A percentile compares a stretch with the other conserved stretches of the same genome.
These are phyloP conservation scores for Zygoascus hellenicus DNA, from an alignment of 1,139 yeast genomes.

Conservation along the genomic window DNA sequence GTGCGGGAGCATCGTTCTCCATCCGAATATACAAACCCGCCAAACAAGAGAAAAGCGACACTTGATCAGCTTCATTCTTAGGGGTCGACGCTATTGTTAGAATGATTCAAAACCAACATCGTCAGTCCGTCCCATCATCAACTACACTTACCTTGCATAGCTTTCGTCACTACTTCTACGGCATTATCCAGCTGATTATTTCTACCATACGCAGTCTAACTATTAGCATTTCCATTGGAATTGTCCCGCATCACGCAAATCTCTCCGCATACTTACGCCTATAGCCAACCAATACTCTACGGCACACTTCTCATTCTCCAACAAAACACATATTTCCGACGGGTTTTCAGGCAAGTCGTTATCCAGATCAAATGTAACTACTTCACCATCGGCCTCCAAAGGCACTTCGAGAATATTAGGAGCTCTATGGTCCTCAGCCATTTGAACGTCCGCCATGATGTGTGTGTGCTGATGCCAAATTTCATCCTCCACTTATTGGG, in stretches of 20 bases:
- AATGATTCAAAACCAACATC: background rate
- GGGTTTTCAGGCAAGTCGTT: slow-evolving; percentile 87
- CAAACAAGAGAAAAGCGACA: slow-evolving; percentile 54
- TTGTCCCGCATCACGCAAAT: background rate
- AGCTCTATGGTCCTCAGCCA: background rate
- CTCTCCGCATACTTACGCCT: slow-evolving; percentile 36
- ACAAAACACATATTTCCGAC: slow-evolving; percentile 66
- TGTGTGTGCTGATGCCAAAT: background rate
- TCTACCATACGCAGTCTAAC: slow-evolving; percentile 58
- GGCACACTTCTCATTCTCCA: slow-evolving; percentile 73
- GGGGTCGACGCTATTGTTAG: slow-evolving; percentile 27
- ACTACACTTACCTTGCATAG: slow-evolving; percentile 38
- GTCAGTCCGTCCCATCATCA: no score
- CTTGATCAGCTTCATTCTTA: slow-evolving; percentile 44
- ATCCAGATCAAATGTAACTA: slow-evolving; percentile 40
- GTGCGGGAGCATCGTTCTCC: slow-evolving; percentile 37
- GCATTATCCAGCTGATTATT: slow-evolving; percentile 58
- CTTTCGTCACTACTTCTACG: slow-evolving; percentile 55
- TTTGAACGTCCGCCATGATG: slow-evolving; percentile 3
- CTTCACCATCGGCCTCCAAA: slow-evolving; percentile 36
- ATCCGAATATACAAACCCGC: slow-evolving; percentile 68
- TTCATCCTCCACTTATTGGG: no score
- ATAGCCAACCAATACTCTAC: slow-evolving; percentile 78
- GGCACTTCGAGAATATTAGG: slow-evolving; percentile 37
- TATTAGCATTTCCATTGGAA: background rate